Conservation (phyloP, 306 rosid genomes). For the Mimosa bimucronata region DNA sequence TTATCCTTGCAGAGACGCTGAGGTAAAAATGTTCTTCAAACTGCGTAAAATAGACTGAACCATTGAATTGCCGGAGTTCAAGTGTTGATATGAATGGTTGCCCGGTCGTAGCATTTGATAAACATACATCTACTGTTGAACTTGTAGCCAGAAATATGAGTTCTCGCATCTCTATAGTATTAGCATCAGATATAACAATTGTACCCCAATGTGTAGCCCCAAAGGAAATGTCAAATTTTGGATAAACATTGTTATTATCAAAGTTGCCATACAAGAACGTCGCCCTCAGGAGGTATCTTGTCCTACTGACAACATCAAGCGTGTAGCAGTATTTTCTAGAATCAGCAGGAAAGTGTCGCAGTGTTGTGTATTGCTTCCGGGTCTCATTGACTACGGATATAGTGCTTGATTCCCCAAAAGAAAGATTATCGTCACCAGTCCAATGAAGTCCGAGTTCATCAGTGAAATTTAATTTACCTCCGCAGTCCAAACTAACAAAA, state of each 20-base stretch:
- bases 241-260: conserved; percentile 84
- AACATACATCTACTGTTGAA: conserved; percentile 79
- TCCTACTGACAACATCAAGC: conserved; percentile 76
- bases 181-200: conserved; percentile 86
- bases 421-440: conserved; percentile 66
- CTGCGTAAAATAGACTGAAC: conserved; percentile 72
- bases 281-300: conserved; percentile 84
- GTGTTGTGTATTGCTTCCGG: conserved; percentile 68
- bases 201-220: conserved; percentile 96
- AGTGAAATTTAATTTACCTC: conserved; percentile 69
- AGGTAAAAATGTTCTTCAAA: conserved; percentile 75
- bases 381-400: conserved; percentile 75
- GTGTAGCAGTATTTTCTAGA: conserved; percentile 87
- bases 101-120: conserved; percentile 98
- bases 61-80: conserved; percentile 96
- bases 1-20: conserved; percentile 95
- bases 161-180: conserved; percentile 63
- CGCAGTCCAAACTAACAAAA: conserved; percentile 94
- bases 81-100: conserved; percentile 93
- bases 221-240: conserved; percentile 84
- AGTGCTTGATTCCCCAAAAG: conserved; percentile 59
- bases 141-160: conserved; percentile 83
- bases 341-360: conserved; percentile 90
- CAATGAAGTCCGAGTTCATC: conserved; percentile 84
- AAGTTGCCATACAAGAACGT: conserved; percentile 95